Conservation (phyloP, 116 monocot species). For the Trichopus zeylanicus region DNA sequence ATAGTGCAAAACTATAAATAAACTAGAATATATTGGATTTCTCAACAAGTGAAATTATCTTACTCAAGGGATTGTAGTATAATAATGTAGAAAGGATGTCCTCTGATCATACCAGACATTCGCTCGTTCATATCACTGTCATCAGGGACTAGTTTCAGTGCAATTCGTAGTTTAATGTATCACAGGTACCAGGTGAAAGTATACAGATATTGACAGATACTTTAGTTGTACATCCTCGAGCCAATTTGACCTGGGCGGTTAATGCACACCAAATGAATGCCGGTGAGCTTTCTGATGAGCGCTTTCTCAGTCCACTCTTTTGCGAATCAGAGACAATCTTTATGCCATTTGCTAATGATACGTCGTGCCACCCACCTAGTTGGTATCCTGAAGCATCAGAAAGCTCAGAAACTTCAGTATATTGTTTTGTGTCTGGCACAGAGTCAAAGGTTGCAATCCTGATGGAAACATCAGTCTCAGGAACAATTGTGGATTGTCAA, state of each 20-base stretch:
- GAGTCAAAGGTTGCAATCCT: slow-evolving; percentile 42
- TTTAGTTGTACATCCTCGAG: slow-evolving; percentile 25
- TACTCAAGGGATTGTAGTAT: slow-evolving; percentile 39
- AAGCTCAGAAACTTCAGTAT: slow-evolving; percentile 12
- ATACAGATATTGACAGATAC: slow-evolving; percentile 60
- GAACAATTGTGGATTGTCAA: slow-evolving; percentile 49
- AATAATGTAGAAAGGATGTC: slow-evolving; percentile 70
- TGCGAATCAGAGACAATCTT: slow-evolving; percentile 23
- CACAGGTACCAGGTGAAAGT: slow-evolving; percentile 72
- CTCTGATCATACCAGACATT: slow-evolving; percentile 45
- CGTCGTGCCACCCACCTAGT: slow-evolving; percentile 80
- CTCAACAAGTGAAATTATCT: no score
- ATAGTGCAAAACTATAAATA: no score
- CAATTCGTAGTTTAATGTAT: slow-evolving; percentile 92
- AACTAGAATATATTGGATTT: no score
- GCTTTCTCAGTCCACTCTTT: slow-evolving; percentile 12
- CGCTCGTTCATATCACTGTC: slow-evolving; percentile 14
- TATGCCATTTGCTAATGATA: slow-evolving; percentile 43
- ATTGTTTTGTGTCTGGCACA: slow-evolving; percentile 13
- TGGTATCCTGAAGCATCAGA: slow-evolving; percentile 27
- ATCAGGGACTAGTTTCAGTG: slow-evolving; percentile 41
- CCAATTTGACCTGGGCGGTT: slow-evolving; percentile 37
- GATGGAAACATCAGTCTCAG: slow-evolving; percentile 19
- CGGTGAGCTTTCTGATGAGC: slow-evolving; percentile 22
- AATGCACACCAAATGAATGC: slow-evolving; percentile 81